Conservation (phyloP, 371 early-diverging fungal genomes). For the Vairimorpha ceranae region DNA sequence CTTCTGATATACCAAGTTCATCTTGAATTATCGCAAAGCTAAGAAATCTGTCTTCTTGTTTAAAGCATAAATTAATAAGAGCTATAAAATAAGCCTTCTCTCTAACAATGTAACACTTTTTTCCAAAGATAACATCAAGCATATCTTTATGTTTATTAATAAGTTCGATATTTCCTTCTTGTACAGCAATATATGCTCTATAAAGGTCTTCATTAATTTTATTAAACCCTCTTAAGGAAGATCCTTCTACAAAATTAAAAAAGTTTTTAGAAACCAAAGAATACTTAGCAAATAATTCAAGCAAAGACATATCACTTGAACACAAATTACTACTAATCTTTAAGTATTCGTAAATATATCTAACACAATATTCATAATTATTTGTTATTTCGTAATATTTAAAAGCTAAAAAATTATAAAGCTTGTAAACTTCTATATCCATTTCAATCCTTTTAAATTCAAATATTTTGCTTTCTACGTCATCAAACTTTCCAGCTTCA, state of each 20-base stretch:
- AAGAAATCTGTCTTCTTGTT: constrained; percentile 5
- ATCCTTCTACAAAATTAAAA: constrained; percentile 29
- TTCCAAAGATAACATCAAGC: constrained; percentile 4
- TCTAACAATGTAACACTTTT: neutral
- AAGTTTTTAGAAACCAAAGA: constrained; percentile 29
- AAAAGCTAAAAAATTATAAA: constrained; percentile 16
- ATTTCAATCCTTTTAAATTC: constrained; percentile 18
- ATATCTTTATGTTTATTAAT: neutral
- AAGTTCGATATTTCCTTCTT: constrained; percentile 27
- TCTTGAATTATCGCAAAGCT: constrained; percentile 13
- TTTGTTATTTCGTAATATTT: constrained; percentile 7
- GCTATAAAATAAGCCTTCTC: constrained; percentile 32
- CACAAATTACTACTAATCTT: neutral
- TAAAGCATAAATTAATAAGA: constrained; percentile 33
- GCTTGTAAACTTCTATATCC: constrained; percentile 5
- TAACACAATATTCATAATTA: constrained; percentile 16
- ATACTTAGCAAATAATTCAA: constrained; percentile 30
- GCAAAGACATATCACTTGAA: neutral
- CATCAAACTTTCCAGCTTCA: neutral
- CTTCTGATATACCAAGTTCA: constrained; percentile 1
- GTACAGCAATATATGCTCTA: constrained; percentile 14
- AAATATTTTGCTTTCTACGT: constrained; percentile 14
- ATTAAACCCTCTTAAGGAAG: constrained; percentile 11
- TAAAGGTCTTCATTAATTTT: constrained; percentile 18
- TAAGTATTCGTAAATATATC: constrained; percentile 9